Evolutionary conservation across 2,329 filamentous ascomycete genomes (phyloP), one percentile per base, ranked within the genome.

Genomic region (Fusarium redolens): DNA sequence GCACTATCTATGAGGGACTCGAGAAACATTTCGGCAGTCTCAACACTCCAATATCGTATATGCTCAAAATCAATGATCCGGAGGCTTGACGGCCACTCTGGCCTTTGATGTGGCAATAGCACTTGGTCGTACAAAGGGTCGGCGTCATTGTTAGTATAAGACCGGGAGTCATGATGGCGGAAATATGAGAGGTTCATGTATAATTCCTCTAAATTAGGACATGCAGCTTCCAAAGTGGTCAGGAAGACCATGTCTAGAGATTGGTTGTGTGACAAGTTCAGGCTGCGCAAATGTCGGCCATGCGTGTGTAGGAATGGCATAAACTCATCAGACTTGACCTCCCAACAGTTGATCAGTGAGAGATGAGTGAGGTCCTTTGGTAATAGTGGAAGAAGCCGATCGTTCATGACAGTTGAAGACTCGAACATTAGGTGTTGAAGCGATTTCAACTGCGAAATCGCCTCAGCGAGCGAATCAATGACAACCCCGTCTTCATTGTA

Each of bases 111-210:
- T 15, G 86, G 83, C 3, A 81, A 80, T n/a, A 97, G 83, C 3
- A 95, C 86, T 25, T 88, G 84, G 2, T 92, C 89, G 77, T 95
- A 97, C 54, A 91, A 86, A 1, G 95, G 94, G 65, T 94, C 91
- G 2, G 91, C 90, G 76, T 96, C 93, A 71, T 76, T 77, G 54
- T 90, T 89, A 72, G 91, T 37, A 18, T 69, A 31, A 31, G 76
- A 78, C 33, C 74, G 90, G 52, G 88, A 89, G 58, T 87, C 85
- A 65, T 93, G 90, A 44, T 91, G 88, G 71, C 91, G 92, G 81
- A 91, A 95, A 77, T 95, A 96, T 18, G 90, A 91, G 57, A 97
- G 84, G 74, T 97, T 93, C 86, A 97, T 92, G 54, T 88, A 89
- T 43, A 98, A 85, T 30, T 89, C 86, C 76, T 92, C 86, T 10